Percentiles rank a stretch among this genome's conserved stretches.
Evolutionary conservation across 2,329 filamentous ascomycete species (phyloP).

Genomic region (Ophiostoma pallidulum): DNA sequence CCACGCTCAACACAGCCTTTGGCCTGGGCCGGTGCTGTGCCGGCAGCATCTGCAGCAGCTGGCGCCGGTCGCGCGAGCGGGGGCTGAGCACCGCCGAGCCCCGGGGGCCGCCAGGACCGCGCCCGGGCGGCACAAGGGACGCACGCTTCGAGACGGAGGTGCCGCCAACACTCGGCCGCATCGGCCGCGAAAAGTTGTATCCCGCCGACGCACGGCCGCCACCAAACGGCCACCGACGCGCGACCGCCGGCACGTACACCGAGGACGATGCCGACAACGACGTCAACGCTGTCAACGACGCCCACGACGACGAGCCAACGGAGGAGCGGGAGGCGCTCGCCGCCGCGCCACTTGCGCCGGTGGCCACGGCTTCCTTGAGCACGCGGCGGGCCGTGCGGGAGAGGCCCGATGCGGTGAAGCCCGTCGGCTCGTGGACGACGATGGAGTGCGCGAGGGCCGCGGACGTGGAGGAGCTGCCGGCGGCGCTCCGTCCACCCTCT

Average conservation of each 20-base stretch:
- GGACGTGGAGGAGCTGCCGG: no score
- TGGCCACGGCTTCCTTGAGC: conserved; percentile 6
- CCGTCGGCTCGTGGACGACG: conserved; percentile 1
- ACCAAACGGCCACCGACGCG: background rate
- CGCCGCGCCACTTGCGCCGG: no score
- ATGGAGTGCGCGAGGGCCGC: conserved; percentile 8
- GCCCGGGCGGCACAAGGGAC: background rate
- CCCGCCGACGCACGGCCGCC: background rate
- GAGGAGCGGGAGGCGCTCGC: no score
- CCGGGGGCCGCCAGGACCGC: background rate
- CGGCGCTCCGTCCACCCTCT: no score
- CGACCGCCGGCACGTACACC: background rate
- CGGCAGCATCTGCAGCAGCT: conserved; percentile 9
- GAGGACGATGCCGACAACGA: fast-evolving
- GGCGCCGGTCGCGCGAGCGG: conserved; percentile 4
- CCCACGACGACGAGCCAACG: no score
- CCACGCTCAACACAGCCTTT: no score
- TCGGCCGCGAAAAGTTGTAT: conserved; percentile 11
- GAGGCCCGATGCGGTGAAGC: background rate
- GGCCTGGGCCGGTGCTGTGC: background rate
- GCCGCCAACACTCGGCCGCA: background rate
- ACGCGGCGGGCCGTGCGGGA: conserved; percentile 8
- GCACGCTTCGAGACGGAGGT: background rate
- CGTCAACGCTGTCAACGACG: no score
- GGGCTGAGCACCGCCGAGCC: background rate